Percentiles rank a stretch among this genome's conserved stretches.
phyloP scores from a whole-genome alignment of 306 rosid genomes.

The Heteromeles arbutifolia region DNA sequence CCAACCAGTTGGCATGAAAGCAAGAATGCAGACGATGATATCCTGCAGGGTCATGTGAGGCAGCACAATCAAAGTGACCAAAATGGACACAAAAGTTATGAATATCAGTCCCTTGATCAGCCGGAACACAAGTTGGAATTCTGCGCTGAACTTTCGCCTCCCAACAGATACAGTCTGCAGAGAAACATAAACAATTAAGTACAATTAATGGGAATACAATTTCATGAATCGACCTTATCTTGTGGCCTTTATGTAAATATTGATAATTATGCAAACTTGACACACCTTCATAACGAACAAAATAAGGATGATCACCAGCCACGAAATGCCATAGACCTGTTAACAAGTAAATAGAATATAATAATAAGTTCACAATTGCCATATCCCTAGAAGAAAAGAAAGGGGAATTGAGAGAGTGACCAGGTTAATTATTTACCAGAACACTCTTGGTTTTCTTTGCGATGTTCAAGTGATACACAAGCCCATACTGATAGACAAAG shows the following conservation, averaged over 20 bases:
- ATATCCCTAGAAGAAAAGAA: background rate
- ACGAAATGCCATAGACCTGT: conserved; percentile 93
- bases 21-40: conserved; percentile 90
- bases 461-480: conserved; percentile 78
- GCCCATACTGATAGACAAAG: conserved; percentile 94
- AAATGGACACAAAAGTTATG: conserved; percentile 70
- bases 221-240: background rate
- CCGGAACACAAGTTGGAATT: conserved; percentile 89
- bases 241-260: background rate
- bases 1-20: conserved; percentile 99
- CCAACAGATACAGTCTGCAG: conserved; percentile 85
- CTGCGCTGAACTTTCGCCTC: conserved; percentile 81
- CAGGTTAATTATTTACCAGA: conserved; percentile 39
- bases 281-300: conserved; percentile 92
- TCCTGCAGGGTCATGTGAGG: conserved; percentile 85
- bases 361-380: background rate
- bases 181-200: background rate
- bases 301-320: conserved; percentile 83
- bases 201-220: background rate
- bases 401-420: background rate
- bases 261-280: background rate
- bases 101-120: conserved; percentile 86
- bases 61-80: conserved; percentile 71
- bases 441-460: conserved; percentile 52
- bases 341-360: conserved; percentile 8